Conservation (phyloP, 2,329 filamentous ascomycete species). For the Fusarium buxicola region DNA sequence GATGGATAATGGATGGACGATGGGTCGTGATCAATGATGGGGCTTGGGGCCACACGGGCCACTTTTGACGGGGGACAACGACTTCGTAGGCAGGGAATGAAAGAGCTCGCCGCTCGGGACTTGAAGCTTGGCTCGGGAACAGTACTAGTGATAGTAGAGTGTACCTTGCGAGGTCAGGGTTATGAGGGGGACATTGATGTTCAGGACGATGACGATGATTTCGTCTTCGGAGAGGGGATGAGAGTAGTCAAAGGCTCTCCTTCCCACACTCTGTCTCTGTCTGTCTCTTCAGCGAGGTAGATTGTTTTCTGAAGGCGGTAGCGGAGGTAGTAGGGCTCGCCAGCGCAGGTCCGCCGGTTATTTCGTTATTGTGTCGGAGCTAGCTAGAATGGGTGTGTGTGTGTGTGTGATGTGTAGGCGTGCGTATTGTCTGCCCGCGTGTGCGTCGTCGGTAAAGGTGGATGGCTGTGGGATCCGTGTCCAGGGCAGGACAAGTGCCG, state of each 20-base stretch:
- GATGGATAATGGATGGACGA: conserved; percentile 6
- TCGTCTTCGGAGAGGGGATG: conserved; percentile 5
- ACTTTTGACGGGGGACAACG: conserved; percentile 16
- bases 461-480: conserved; percentile 32
- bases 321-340: conserved; percentile 29
- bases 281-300: conserved; percentile 16
- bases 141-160: conserved; percentile 18
- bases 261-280: conserved; percentile 17
- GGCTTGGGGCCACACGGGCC: conserved; percentile 39
- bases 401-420: conserved; percentile 23
- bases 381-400: conserved; percentile 25
- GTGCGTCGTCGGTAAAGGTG: conserved; percentile 19
- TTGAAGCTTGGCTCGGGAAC: conserved; percentile 24
- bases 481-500: conserved; percentile 21
- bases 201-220: conserved; percentile 3
- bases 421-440: conserved; percentile 29
- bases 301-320: conserved; percentile 14
- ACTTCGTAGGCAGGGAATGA: conserved; percentile 24
- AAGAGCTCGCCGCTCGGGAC: conserved; percentile 20
- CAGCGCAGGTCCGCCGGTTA: conserved; percentile 21
- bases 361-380: conserved; percentile 29
- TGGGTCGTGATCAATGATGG: conserved; percentile 23
- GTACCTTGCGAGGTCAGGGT: conserved; percentile 6
- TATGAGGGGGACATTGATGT: conserved; percentile 1
- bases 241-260: neutral